These are phyloP conservation scores for Nigrospora sphaerica DNA, from an alignment of 2,329 filamentous ascomycete genomes.

Conservation along the genomic window DNA sequence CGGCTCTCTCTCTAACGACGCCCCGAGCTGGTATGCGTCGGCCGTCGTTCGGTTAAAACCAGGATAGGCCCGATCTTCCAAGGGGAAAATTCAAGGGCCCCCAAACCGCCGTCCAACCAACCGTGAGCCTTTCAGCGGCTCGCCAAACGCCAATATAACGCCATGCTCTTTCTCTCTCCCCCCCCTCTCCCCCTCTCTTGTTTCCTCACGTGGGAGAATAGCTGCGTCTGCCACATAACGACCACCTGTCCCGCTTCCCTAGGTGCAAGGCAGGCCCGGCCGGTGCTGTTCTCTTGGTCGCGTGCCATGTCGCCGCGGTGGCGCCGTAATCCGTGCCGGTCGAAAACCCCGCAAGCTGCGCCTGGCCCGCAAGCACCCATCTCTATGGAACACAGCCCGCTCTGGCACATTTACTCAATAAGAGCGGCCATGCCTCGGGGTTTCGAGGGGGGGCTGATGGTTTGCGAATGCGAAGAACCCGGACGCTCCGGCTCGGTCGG, in stretches of 20 bases:
- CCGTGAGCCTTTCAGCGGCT: not conserved
- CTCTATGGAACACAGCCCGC: not conserved
- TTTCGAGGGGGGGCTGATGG: slow-evolving; percentile 5
- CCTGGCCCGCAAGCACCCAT: not conserved
- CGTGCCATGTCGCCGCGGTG: not conserved
- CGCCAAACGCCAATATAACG: not conserved
- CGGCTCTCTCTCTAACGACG: no score
- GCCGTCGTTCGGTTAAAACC: no score
- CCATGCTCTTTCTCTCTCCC: not conserved
- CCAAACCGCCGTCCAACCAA: no score
- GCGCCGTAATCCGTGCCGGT: not conserved
- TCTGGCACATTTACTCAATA: slow-evolving; percentile 2
- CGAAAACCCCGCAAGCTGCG: not conserved
- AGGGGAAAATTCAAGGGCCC: no score
- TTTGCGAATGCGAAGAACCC: slow-evolving; percentile 9
- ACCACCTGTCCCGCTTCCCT: no score
- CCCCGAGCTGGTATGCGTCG: no score
- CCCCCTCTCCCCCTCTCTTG: no score
- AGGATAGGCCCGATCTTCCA: no score
- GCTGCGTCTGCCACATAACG: no score
- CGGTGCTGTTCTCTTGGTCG: not conserved
- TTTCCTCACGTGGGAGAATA: no score
- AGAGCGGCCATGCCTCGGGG: slow-evolving; percentile 2
- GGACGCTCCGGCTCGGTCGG: slow-evolving; percentile 11
- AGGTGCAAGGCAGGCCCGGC: no score